Conservation (phyloP, 345 rosid species). For the Lumnitzera littorea region DNA sequence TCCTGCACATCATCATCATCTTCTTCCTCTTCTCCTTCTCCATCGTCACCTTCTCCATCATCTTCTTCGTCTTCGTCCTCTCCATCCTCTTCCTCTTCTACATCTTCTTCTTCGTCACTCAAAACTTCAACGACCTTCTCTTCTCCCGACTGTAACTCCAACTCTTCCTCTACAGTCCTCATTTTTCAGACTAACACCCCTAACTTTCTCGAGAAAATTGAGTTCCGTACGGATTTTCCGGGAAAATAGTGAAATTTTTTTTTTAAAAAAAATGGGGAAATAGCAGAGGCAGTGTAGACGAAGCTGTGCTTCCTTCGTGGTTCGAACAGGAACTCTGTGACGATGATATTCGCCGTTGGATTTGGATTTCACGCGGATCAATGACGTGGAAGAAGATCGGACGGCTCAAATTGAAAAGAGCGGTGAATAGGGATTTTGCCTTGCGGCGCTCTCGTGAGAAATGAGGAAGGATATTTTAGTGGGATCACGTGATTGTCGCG, state of each 20-base stretch:
- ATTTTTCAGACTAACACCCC: neutral
- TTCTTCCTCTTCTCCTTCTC: constrained; percentile 4
- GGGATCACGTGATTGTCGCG: neutral
- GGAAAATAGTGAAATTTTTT: neutral
- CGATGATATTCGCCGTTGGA: constrained; percentile 10
- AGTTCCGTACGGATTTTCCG: constrained; percentile 3
- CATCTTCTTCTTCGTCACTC: constrained; percentile 9
- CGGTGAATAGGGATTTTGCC: constrained; percentile 1
- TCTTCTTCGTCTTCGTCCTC: constrained; percentile 2
- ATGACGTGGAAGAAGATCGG: constrained; percentile 16
- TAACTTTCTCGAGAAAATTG: constrained; percentile 3
- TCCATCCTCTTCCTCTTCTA: constrained; percentile 8
- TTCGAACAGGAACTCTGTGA: constrained; percentile 1
- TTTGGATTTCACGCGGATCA: constrained; percentile 9
- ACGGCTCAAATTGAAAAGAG: constrained; percentile 8
- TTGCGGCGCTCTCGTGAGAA: constrained; percentile 2
- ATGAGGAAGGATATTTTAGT: neutral
- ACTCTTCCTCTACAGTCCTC: constrained; percentile 10
- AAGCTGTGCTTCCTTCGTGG: constrained; percentile 1
- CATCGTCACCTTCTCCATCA: constrained; percentile 3
- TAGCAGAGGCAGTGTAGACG: constrained; percentile 1
- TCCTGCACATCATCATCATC: constrained; percentile 23
- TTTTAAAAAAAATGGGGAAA: neutral
- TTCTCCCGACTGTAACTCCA: constrained; percentile 7
- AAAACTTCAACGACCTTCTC: constrained; percentile 7